Conservation (phyloP, 2,329 filamentous ascomycete genomes). For the Septoria petroselini region DNA sequence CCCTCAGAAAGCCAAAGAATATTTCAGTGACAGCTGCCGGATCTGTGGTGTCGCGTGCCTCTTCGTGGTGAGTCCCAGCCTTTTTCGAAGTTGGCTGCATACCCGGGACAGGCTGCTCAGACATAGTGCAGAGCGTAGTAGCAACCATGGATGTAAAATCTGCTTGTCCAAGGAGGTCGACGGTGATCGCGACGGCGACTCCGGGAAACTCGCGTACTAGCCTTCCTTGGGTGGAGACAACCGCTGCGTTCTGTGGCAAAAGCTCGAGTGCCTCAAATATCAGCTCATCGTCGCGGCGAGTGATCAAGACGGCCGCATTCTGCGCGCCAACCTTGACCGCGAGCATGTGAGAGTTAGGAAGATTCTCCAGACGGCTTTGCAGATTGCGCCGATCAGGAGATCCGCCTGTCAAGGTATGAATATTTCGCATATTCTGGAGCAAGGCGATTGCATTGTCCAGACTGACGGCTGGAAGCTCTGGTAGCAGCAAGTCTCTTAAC, state of each 20-base stretch:
- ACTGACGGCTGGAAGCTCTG: slow-evolving; percentile 23
- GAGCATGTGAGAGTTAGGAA: slow-evolving; percentile 12
- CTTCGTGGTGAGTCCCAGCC: slow-evolving; percentile 48
- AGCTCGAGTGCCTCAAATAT: slow-evolving; percentile 62
- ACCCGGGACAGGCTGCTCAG: slow-evolving; percentile 14
- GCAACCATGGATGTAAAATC: slow-evolving; percentile 22
- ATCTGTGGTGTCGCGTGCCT: slow-evolving; percentile 57
- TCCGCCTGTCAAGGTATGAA: slow-evolving; percentile 5
- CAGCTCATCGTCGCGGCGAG: slow-evolving; percentile 32
- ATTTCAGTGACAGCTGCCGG: slow-evolving; percentile 59
- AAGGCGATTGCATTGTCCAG: slow-evolving; percentile 5
- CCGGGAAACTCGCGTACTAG: slow-evolving; percentile 62
- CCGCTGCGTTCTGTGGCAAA: slow-evolving; percentile 52
- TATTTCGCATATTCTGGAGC: background rate
- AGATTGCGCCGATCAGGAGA: slow-evolving; percentile 1
- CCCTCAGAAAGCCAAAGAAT: slow-evolving; percentile 59
- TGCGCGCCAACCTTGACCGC: slow-evolving; percentile 19
- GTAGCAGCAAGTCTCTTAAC: slow-evolving; percentile 16
- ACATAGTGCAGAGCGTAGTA: slow-evolving; percentile 25
- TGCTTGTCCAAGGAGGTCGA: slow-evolving; percentile 33
- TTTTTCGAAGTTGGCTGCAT: slow-evolving; percentile 44
- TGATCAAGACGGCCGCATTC: slow-evolving; percentile 30
- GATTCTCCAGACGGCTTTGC: background rate
- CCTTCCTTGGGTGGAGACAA: slow-evolving; percentile 52
- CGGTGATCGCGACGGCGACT: slow-evolving; percentile 42